Evolutionary conservation across 345 rosid species (phyloP).

Genomic region (Conringia planisiliqua): DNA sequence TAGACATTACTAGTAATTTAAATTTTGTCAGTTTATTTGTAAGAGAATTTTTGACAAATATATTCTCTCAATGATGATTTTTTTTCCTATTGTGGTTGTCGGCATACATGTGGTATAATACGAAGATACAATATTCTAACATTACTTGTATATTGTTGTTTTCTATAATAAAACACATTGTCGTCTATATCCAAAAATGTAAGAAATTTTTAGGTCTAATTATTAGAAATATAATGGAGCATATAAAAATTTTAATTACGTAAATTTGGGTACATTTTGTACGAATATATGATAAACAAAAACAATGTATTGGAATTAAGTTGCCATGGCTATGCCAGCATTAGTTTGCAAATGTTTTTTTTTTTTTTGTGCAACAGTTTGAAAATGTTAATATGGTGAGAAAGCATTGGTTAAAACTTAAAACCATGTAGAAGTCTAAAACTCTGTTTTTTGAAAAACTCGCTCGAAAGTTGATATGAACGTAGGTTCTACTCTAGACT

Average conservation of each 20-base stretch:
- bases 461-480: constrained; percentile 9
- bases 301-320: not conserved
- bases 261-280: not conserved
- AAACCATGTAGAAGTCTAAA: not conserved
- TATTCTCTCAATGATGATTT: not conserved
- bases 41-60: not conserved
- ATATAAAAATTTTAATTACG: not conserved
- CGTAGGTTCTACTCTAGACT: constrained; percentile 24
- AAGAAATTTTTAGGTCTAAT: not conserved
- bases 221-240: not conserved
- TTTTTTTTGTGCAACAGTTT: not conserved
- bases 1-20: not conserved
- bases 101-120: not conserved
- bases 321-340: not conserved
- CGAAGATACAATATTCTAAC: not conserved
- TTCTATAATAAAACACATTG: not conserved
- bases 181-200: not conserved
- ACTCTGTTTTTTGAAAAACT: not conserved
- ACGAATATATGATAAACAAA: not conserved
- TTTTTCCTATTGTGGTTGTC: not conserved
- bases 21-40: not conserved
- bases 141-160: not conserved
- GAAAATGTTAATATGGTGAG: not conserved
- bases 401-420: not conserved
- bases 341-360: not conserved